Percentiles rank a stretch among this genome's conserved stretches.
Conservation (phyloP, 1,139 yeast species). For the Lodderomyces oxycetoniae region DNA sequence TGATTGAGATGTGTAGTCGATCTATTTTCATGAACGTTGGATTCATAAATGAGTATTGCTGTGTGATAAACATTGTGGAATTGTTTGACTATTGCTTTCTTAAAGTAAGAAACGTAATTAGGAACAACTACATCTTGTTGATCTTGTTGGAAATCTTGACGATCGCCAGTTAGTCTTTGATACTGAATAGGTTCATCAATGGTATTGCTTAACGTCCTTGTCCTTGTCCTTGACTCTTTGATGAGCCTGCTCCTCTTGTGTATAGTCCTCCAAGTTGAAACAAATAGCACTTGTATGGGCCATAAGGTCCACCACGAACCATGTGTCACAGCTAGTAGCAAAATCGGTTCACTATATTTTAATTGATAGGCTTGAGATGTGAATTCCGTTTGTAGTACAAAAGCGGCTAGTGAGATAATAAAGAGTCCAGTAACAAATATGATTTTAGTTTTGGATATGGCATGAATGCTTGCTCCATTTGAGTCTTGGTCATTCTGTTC, state of each 20-base stretch:
- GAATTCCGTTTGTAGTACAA: conserved; percentile 76
- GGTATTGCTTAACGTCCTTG: background rate
- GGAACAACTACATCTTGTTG: conserved; percentile 16
- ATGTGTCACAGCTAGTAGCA: conserved; percentile 67
- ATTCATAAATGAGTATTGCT: conserved; percentile 43
- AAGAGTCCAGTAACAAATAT: conserved; percentile 55
- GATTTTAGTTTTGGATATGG: conserved; percentile 35
- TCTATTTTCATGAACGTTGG: conserved; percentile 33
- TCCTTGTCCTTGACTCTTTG: background rate
- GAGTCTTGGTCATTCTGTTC: conserved; percentile 11
- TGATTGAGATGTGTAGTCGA: conserved; percentile 34
- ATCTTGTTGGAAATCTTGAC: conserved; percentile 9
- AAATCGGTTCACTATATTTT: conserved; percentile 65
- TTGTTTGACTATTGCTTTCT: conserved; percentile 42
- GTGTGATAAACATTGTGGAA: conserved; percentile 50
- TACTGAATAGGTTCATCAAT: conserved; percentile 17
- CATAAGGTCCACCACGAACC: conserved; percentile 74
- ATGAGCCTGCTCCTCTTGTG: conserved; percentile 22
- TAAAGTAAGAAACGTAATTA: conserved; percentile 31
- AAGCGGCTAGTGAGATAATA: conserved; percentile 54
- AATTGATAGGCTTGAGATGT: conserved; percentile 65
- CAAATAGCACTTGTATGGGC: conserved; percentile 61
- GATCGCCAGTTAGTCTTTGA: conserved; percentile 17
- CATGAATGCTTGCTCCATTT: conserved; percentile 10
- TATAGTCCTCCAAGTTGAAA: conserved; percentile 44